Evolutionary conservation across 208 protist genomes (phyloP).

Genomic region (Phytomonas francai): DNA sequence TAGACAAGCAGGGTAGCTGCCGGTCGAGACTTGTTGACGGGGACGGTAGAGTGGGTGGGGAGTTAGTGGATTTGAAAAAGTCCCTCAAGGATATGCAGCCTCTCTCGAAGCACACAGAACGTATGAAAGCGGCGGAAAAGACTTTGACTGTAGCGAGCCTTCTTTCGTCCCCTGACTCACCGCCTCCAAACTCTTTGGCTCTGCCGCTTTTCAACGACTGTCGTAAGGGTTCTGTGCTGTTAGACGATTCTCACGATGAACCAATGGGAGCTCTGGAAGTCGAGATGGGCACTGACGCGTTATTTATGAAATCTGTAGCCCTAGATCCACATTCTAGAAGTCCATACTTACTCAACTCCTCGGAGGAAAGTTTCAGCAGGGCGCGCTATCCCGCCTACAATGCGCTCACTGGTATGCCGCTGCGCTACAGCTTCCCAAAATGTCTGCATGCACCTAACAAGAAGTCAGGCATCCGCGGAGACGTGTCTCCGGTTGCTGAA

Average conservation of each 20-base stretch:
- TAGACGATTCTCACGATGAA: background rate
- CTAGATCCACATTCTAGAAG: background rate
- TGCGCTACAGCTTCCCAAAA: background rate
- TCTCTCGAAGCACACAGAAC: background rate
- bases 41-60: background rate
- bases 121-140: background rate
- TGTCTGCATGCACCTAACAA: background rate
- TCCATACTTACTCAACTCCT: background rate
- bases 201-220: background rate
- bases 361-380: background rate
- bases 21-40: background rate
- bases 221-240: background rate
- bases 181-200: background rate
- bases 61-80: background rate
- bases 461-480: background rate
- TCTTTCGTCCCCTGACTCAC: background rate
- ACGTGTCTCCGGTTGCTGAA: background rate
- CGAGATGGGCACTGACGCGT: background rate
- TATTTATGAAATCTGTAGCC: background rate
- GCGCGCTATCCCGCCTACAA: background rate
- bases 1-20: background rate
- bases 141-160: background rate
- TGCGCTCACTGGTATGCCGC: background rate
- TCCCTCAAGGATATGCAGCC: background rate
- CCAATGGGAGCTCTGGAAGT: background rate